These are phyloP conservation scores for Coemansia sp. DNA, from an alignment of 192 early-diverging fungal genomes.

Conservation along the genomic window DNA sequence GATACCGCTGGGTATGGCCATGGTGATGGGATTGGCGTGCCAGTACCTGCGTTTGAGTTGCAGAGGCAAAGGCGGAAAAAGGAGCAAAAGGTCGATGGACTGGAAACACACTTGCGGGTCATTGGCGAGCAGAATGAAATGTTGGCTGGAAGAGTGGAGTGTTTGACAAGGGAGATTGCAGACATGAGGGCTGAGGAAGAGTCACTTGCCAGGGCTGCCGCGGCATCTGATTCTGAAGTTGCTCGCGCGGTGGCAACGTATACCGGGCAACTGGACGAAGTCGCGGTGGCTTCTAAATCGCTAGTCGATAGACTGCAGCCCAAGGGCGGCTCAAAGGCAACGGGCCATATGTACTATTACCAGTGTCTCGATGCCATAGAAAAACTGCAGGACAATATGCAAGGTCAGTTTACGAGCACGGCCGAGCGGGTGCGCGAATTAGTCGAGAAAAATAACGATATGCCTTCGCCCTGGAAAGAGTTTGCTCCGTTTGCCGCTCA, in stretches of 20 bases:
- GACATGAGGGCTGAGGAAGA: slow-evolving; percentile 35
- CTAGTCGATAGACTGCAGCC: slow-evolving; percentile 15
- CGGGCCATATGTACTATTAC: slow-evolving; percentile 20
- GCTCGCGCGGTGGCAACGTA: slow-evolving; percentile 26
- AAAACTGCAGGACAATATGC: slow-evolving; percentile 7
- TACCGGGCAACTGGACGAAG: slow-evolving; percentile 29
- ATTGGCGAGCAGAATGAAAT: slow-evolving; percentile 20
- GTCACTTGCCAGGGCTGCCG: slow-evolving; percentile 13
- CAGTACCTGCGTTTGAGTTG: slow-evolving; percentile 25
- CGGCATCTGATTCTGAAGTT: slow-evolving; percentile 25
- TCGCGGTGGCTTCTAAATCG: slow-evolving; percentile 19
- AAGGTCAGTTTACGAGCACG: slow-evolving; percentile 5
- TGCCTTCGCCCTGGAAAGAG: slow-evolving; percentile 44
- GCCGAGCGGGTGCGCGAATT: slow-evolving; percentile 7
- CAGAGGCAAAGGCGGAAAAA: slow-evolving; percentile 1
- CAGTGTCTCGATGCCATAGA: slow-evolving; percentile 20
- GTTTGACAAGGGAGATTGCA: slow-evolving; percentile 23
- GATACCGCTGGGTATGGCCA: too few relatives aligned
- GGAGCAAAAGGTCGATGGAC: slow-evolving; percentile 7
- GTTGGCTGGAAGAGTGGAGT: slow-evolving; percentile 21
- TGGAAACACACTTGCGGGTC: slow-evolving; percentile 15
- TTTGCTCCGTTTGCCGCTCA: slow-evolving; percentile 33
- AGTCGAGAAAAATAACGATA: slow-evolving; percentile 12
- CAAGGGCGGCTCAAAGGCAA: background rate
- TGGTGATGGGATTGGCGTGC: too few relatives aligned